Evolutionary conservation across 2,329 filamentous ascomycete species (phyloP), one percentile per base, ranked within the genome.

Genomic region (Macrophomina tecta): DNA sequence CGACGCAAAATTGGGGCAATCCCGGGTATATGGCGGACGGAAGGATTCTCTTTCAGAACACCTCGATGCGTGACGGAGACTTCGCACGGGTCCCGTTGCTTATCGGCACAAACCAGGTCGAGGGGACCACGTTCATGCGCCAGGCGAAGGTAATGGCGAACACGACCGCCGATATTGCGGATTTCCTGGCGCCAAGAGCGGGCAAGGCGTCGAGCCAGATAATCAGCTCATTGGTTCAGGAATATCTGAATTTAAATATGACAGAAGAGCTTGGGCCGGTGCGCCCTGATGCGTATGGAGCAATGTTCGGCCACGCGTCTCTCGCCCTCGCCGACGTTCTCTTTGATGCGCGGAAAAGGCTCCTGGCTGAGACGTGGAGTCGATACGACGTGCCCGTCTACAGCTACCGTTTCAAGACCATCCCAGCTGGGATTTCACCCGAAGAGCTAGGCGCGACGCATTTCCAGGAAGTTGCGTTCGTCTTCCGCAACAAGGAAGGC

Each of bases 321-420:
- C 56, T 46, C 6, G 34, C 14, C 23, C 34, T 64, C 40, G 85
- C 86, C 2, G 86, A 88, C 72, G 74, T 79, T 1, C 73, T 78
- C 51, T 83, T 87, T 75, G 83, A 84, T 67, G 85, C 82, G 9
- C 81, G 82, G 28, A 81, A 85, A 0, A 81, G 86, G 3, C 76
- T 80, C 12, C 79, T 82, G n/a, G 81, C 80, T 66, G 76, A 83
- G 68, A 74, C 77, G 1, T 86, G 82, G 80, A 75, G 83, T 5
- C 74, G 75, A 7, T 73, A 78, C 28, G 76, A 77, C n/a, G 72
- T 83, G 2, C 78, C 82, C 5, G 84, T 83, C 5, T 88, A 86
- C 76, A 83, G 81, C 68, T 88, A 87, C 74, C 81, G 83, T 36
- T 88, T 88, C 78, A 84, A 88, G 70, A 85, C 84, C 8, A 9